Base-by-base conservation (phyloP, 1,139 yeast genomes). In the Saccharomycopsis hybrid region DNA sequence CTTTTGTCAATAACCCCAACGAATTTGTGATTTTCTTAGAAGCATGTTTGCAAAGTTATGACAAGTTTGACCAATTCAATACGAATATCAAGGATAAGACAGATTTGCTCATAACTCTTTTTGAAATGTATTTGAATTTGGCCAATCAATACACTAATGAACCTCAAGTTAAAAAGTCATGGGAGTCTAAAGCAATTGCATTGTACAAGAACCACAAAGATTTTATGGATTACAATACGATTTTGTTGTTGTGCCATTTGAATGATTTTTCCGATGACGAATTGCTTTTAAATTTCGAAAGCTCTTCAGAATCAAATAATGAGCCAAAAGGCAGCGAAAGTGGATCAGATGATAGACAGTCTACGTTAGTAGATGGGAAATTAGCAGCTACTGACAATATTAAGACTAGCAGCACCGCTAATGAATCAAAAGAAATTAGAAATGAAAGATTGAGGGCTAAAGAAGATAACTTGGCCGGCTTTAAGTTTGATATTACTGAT, bases 1-100 rank as follows among this genome's bases (percentile, higher is more conserved):
- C 95, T 1, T 94, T 92, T 63, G 79, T 86, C 13, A 79, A 83
- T 59, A 88, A 85, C 61, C 89, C 95, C 0, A 78, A 82, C 60
- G 94, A 90, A 60, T 90, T 92, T 72, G 95, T 90, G 24, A 85
- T 87, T n/a, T 90, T 94, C 58, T 67, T 92, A 51, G 98, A 92
- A 62, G 97, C 97, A 0, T 88, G 97, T 60, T 69, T 89, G 18
- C 88, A 84, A 58, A 76, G 86, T 5, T 86, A 86, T 62, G 90
- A 85, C 54, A 76, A 73, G 54, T 85, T 80, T 60, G 92, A 85
- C 54, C 95, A 94, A 0, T 65, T 53, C 37, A 42, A 48, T 24
- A 33, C 42, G 24, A 76, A 80, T 53, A 69, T 70, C 24, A 76
- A 76, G 56, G 96, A 88, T 59, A 78, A 81, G 57, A 76, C 74